phyloP scores from a whole-genome alignment of 2,329 filamentous ascomycete species.

The Exophiala oligosperma region DNA sequence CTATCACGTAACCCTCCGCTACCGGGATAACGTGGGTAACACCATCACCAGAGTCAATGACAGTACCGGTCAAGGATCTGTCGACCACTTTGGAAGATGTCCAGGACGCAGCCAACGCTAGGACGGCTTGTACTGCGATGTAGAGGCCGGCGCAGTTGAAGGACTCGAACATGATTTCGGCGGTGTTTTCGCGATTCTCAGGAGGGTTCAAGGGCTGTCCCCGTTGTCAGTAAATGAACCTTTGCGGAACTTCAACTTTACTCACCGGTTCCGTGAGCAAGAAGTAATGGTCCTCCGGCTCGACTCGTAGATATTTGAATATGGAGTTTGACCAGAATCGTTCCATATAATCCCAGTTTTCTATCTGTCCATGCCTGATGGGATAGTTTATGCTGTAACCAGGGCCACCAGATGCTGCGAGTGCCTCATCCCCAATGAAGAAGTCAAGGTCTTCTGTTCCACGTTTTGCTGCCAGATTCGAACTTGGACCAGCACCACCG shows the following conservation, averaged over 20 bases:
- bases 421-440: constrained; percentile 96
- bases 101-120: constrained; percentile 96
- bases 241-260: background rate
- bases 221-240: constrained; percentile 10
- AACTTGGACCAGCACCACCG: constrained; percentile 78
- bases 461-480: constrained; percentile 85
- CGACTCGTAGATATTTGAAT: constrained; percentile 97
- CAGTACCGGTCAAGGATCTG: constrained; percentile 91
- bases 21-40: constrained; percentile 99
- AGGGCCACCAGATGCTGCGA: constrained; percentile 78
- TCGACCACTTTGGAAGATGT: constrained; percentile 98
- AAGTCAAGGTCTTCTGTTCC: constrained; percentile 97
- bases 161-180: constrained; percentile 99
- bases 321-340: constrained; percentile 99
- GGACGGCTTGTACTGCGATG: constrained; percentile 95
- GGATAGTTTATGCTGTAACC: constrained; percentile 97
- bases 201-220: constrained; percentile 88
- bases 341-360: constrained; percentile 99
- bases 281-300: constrained; percentile 98
- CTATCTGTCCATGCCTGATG: constrained; percentile 95
- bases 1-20: constrained; percentile 97
- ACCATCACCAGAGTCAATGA: constrained; percentile 98
- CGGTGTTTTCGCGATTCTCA: constrained; percentile 97
- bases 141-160: constrained; percentile 99
- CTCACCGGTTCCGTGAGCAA: constrained; percentile 92